Evolutionary conservation across 75 land plant species (phyloP).

Genomic region (Isoetes taiwanensis): DNA sequence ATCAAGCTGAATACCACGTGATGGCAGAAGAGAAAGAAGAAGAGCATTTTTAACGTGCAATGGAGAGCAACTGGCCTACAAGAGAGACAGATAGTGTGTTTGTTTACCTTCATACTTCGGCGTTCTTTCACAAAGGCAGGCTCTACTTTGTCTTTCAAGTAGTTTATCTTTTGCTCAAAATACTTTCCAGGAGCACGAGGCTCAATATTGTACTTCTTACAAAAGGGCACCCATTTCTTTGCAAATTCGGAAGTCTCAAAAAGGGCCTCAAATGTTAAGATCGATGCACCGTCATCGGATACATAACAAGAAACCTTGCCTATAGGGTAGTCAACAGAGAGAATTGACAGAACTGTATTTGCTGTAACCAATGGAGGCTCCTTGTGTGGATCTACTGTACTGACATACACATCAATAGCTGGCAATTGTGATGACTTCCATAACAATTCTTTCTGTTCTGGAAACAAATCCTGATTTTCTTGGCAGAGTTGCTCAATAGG

Average conservation of each 20-base stretch:
- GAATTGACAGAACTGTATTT: constrained; percentile 1
- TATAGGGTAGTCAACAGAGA: constrained; percentile 1
- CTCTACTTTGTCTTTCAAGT: constrained; percentile 4
- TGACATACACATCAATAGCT: background rate
- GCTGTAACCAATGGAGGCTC: constrained; percentile 6
- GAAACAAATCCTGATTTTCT: background rate
- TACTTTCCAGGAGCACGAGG: constrained; percentile 5
- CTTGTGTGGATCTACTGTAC: constrained; percentile 5
- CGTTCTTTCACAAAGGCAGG: constrained; percentile 3
- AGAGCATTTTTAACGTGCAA: too few species aligned
- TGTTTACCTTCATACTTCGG: background rate
- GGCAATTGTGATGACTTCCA: background rate
- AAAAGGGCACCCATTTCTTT: background rate
- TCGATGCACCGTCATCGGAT: constrained; percentile 6
- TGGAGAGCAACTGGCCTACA: too few species aligned
- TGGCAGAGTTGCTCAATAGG: too few species aligned
- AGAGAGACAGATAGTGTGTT: too few species aligned
- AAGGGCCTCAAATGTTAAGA: constrained; percentile 1
- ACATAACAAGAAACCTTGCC: constrained; percentile 4
- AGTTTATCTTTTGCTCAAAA: constrained; percentile 1
- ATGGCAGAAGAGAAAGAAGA: too few species aligned
- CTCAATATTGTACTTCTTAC: constrained; percentile 3
- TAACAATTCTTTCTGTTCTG: constrained; percentile 13
- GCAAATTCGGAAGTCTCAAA: constrained; percentile 2
- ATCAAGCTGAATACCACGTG: too few species aligned